Conservation (phyloP, 2,329 filamentous ascomycete genomes). For the Aspergillus ibericus region DNA sequence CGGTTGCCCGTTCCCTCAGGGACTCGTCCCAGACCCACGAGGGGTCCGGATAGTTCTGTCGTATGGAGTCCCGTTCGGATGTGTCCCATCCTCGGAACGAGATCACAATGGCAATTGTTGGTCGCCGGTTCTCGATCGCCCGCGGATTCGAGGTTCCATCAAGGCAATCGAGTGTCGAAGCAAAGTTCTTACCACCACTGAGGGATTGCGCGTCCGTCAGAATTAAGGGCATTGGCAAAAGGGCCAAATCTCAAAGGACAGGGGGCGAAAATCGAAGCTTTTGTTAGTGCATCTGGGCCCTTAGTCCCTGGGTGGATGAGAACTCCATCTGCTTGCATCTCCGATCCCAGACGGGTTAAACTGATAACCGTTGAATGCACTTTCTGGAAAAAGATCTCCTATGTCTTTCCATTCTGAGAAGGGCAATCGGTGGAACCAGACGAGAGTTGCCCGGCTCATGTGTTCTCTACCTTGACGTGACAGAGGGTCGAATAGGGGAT, state of each 20-base stretch:
- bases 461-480: slow-evolving; percentile 9
- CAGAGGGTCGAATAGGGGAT: slow-evolving; percentile 13
- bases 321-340: slow-evolving; percentile 6
- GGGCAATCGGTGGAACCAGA: slow-evolving; percentile 31
- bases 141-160: not conserved
- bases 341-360: slow-evolving; percentile 3
- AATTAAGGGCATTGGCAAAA: not conserved
- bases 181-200: not conserved
- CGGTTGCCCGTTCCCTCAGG: slow-evolving; percentile 7
- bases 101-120: not conserved
- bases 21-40: slow-evolving; percentile 12
- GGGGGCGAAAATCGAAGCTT: slow-evolving; percentile 12
- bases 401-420: slow-evolving; percentile 22
- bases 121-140: not conserved
- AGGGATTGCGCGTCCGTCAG: not conserved
- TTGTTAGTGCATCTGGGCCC: slow-evolving; percentile 5
- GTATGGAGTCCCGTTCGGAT: not conserved
- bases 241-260: not conserved
- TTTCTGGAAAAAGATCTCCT: slow-evolving; percentile 23
- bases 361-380: slow-evolving; percentile 13
- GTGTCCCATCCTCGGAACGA: not conserved
- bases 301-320: slow-evolving; percentile 7
- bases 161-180: not conserved
- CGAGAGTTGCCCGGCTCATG: slow-evolving; percentile 12
- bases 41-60: slow-evolving; percentile 6